phyloP scores from a whole-genome alignment of 331 rosid species.

The Telfairia occidentalis region DNA sequence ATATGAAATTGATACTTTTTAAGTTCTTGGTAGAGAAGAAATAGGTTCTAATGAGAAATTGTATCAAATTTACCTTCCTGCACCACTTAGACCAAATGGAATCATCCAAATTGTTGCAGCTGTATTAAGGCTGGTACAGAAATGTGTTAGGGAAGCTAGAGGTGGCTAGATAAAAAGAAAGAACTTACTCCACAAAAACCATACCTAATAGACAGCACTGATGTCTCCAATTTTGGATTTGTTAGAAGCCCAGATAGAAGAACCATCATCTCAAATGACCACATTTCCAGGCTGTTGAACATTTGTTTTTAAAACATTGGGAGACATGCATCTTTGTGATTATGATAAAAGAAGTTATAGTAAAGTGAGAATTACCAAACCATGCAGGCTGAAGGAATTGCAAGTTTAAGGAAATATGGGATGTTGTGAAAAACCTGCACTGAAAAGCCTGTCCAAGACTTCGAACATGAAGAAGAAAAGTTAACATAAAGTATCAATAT shows the following conservation, averaged over 20 bases:
- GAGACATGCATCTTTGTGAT: background rate
- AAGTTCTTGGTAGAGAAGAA: background rate
- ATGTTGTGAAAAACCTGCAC: constrained; percentile 41
- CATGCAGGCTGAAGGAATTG: constrained; percentile 73
- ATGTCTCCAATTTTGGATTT: constrained; percentile 53
- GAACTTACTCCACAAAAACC: background rate
- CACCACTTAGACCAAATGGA: constrained; percentile 55
- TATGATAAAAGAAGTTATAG: background rate
- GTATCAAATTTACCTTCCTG: constrained; percentile 44
- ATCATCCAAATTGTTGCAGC: constrained; percentile 55
- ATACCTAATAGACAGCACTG: constrained; percentile 63
- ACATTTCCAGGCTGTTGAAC: constrained; percentile 56
- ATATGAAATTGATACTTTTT: background rate
- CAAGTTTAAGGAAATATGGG: constrained; percentile 35
- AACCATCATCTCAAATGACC: constrained; percentile 71
- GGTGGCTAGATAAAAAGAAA: background rate
- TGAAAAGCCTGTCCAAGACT: constrained; percentile 60
- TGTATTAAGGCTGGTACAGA: constrained; percentile 42
- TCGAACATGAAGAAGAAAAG: constrained; percentile 51
- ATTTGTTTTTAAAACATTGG: background rate
- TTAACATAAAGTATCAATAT: constrained; percentile 45
- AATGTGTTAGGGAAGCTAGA: background rate
- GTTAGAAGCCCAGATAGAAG: constrained; percentile 68
- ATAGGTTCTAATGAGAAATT: background rate
- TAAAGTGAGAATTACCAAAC: constrained; percentile 45